Evolutionary conservation across 1,284 basidiomycete genomes (phyloP).

Genomic region (Farysia itapuensis): DNA sequence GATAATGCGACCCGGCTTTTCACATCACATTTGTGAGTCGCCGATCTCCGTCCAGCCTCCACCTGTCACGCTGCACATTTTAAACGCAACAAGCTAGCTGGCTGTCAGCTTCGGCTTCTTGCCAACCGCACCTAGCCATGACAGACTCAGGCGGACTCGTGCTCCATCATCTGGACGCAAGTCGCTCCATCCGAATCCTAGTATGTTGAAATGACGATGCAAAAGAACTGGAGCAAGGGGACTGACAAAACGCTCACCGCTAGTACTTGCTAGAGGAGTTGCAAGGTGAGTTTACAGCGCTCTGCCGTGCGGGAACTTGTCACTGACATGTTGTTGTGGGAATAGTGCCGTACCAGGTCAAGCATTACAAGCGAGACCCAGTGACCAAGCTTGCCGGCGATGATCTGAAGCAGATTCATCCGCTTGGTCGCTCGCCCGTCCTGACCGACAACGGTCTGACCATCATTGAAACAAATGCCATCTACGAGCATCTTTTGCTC

Average conservation of each 20-base stretch:
- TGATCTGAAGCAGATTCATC: slow-evolving; percentile 22
- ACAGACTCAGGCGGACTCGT: slow-evolving; percentile 6
- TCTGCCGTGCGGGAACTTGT: too few relatives aligned
- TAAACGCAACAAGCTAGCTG: not conserved
- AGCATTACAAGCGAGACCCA: slow-evolving; percentile 19
- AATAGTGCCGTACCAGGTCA: slow-evolving; percentile 12
- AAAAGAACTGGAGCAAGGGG: too few relatives aligned
- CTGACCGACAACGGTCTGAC: slow-evolving; percentile 16
- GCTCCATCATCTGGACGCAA: slow-evolving; percentile 27
- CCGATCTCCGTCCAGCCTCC: too few relatives aligned
- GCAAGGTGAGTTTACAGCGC: too few relatives aligned
- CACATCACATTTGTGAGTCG: too few relatives aligned
- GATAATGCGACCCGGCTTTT: too few relatives aligned
- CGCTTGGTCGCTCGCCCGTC: slow-evolving; percentile 29
- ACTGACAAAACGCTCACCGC: too few relatives aligned
- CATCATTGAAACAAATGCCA: slow-evolving; percentile 25
- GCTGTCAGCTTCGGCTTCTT: not conserved
- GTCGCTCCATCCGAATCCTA: slow-evolving; percentile 22
- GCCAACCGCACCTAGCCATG: not conserved
- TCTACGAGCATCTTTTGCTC: slow-evolving; percentile 16
- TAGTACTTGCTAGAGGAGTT: too few relatives aligned
- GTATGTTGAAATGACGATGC: too few relatives aligned
- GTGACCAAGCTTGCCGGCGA: slow-evolving; percentile 17
- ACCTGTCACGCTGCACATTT: too few relatives aligned
- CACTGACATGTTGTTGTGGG: too few relatives aligned